Evolutionary conservation across 371 early-diverging fungal species (phyloP).

Genomic region (Syncephalastrum contaminatum): DNA sequence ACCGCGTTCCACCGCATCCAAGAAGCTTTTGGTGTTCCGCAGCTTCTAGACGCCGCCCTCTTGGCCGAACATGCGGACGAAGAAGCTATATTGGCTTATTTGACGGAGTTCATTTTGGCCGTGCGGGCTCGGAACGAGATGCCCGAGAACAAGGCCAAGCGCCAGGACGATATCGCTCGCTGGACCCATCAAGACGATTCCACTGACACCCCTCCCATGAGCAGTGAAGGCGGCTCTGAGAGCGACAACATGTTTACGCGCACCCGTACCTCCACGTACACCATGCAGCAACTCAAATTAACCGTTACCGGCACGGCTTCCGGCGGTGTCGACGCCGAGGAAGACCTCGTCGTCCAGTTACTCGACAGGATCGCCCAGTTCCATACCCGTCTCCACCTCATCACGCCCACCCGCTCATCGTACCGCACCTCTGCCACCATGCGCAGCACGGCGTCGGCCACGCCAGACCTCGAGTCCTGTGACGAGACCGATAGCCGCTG

Average conservation of each 20-base stretch:
- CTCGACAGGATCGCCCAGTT: constrained; percentile 31
- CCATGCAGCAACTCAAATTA: constrained; percentile 32
- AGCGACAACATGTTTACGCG: constrained; percentile 7
- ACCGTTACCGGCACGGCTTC: constrained; percentile 31
- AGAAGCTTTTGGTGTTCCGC: constrained; percentile 22
- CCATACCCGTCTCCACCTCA: constrained; percentile 28
- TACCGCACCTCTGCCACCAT: constrained; percentile 16
- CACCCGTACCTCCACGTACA: constrained; percentile 34
- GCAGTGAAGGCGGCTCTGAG: constrained; percentile 3
- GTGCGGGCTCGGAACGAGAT: constrained; percentile 11
- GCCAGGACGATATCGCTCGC: constrained; percentile 17
- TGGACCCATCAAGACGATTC: constrained; percentile 11
- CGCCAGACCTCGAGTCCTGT: constrained; percentile 10
- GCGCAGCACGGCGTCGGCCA: constrained; percentile 3
- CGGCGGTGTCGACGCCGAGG: constrained; percentile 27
- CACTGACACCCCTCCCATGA: constrained; percentile 9
- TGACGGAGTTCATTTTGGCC: constrained; percentile 19
- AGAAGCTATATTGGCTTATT: constrained; percentile 19
- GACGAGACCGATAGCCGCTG: constrained; percentile 7
- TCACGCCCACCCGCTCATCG: constrained; percentile 36
- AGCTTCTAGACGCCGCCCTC: constrained; percentile 16
- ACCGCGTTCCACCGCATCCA: constrained; percentile 24
- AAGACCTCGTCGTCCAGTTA: constrained; percentile 19
- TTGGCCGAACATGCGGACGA: constrained; percentile 20
- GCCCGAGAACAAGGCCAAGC: constrained; percentile 1